These are phyloP conservation scores for Rosa multiflora DNA, from an alignment of 306 rosid species.

Conservation along the genomic window DNA sequence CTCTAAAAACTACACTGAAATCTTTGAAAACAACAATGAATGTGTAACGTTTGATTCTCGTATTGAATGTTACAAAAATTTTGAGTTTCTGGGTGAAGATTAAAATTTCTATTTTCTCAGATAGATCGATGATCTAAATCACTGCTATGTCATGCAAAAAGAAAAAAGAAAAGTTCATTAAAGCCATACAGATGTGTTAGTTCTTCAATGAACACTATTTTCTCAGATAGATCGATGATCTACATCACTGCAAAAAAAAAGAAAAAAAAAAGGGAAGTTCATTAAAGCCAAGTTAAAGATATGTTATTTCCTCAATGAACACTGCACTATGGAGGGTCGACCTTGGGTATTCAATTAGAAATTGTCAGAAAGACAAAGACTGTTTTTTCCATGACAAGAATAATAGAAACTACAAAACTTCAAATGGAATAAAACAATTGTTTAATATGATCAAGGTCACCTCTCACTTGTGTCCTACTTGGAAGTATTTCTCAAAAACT, in stretches of 20 bases:
- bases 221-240: not conserved
- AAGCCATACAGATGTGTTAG: not conserved
- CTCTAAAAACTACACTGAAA: no score
- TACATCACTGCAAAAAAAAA: not conserved
- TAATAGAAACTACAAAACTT: not conserved
- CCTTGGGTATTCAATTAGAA: not conserved
- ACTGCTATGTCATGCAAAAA: not conserved
- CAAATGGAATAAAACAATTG: not conserved
- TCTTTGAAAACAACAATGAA: no score
- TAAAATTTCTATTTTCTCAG: not conserved
- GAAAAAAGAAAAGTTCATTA: not conserved
- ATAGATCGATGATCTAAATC: not conserved
- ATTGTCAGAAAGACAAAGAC: not conserved
- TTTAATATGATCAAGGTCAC: not conserved
- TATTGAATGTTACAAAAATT: not conserved
- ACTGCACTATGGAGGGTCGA: not conserved
- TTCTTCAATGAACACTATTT: not conserved
- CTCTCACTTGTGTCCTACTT: not conserved
- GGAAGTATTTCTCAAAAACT: not conserved
- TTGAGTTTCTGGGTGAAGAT: not conserved
- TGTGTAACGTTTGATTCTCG: no score
- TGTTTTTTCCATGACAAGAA: not conserved
- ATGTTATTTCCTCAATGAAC: not conserved
- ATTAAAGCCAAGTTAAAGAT: not conserved
- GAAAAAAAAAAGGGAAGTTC: not conserved